A percentile compares a stretch with the other conserved stretches of the same genome.
These are phyloP conservation scores for Ochetophila trinervis DNA, from an alignment of 306 rosid genomes.

Conservation along the genomic window DNA sequence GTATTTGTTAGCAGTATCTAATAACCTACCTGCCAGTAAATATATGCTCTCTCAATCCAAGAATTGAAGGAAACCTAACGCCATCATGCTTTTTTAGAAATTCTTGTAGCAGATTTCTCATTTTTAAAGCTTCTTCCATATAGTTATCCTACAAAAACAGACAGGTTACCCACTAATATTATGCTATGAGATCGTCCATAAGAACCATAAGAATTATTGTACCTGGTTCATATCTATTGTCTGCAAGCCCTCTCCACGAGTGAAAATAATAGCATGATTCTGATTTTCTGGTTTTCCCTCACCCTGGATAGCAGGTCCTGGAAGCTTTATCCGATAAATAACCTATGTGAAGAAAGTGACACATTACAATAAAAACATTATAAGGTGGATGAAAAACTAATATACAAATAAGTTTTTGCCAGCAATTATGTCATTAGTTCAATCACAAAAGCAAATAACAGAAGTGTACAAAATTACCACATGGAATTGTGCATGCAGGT, in stretches of 20 bases:
- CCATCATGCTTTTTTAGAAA: slow-evolving; percentile 90
- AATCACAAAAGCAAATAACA: too few species aligned
- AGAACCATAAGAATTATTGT: slow-evolving; percentile 3
- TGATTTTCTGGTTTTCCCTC: slow-evolving; percentile 99
- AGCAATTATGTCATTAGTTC: too few species aligned
- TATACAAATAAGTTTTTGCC: background rate
- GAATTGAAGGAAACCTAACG: slow-evolving; percentile 79
- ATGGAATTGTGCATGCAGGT: too few species aligned
- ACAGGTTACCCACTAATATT: slow-evolving; percentile 11
- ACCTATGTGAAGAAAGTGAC: slow-evolving; percentile 41
- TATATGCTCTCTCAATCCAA: slow-evolving; percentile 95
- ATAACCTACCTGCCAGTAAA: slow-evolving; percentile 82
- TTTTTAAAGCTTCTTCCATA: slow-evolving; percentile 98
- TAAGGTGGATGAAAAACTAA: background rate
- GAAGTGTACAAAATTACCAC: too few species aligned
- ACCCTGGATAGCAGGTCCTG: slow-evolving; percentile 92
- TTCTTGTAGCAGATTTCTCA: slow-evolving; percentile 93
- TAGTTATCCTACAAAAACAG: slow-evolving; percentile 67
- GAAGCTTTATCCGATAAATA: slow-evolving; percentile 91
- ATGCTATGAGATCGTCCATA: slow-evolving; percentile 14
- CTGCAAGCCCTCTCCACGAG: slow-evolving; percentile 97
- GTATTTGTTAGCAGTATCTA: background rate
- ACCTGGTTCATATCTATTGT: slow-evolving; percentile 99
- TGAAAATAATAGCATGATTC: slow-evolving; percentile 92
- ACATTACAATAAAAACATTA: slow-evolving; percentile 18